phyloP scores from a whole-genome alignment of 2,329 filamentous ascomycete genomes.

The Claviceps pusilla region DNA sequence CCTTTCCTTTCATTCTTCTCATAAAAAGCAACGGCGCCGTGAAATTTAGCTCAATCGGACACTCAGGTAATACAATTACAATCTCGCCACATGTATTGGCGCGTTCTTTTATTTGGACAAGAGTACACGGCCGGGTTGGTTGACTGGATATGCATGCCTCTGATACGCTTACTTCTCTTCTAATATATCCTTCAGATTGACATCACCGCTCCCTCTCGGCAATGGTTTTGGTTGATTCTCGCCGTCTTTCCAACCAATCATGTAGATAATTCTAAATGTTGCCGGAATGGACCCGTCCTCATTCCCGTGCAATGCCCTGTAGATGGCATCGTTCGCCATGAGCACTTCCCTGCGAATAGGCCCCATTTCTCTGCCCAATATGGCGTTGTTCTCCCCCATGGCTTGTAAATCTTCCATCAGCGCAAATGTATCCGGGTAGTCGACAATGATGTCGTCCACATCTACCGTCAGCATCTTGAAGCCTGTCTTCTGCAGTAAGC shows the following conservation, averaged over 20 bases:
- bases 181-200: conserved; percentile 74
- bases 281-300: conserved; percentile 64
- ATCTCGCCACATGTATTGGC: background rate
- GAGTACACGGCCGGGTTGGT: too few species aligned
- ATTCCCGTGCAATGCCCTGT: conserved; percentile 73
- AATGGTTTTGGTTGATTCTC: conserved; percentile 66
- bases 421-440: conserved; percentile 79
- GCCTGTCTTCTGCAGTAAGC: conserved; percentile 68
- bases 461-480: conserved; percentile 96
- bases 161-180: conserved; percentile 26
- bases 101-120: too few species aligned
- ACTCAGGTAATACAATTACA: background rate
- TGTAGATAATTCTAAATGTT: conserved; percentile 89
- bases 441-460: conserved; percentile 90
- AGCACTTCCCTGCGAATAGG: conserved; percentile 68
- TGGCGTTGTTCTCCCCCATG: conserved; percentile 91
- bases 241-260: conserved; percentile 96
- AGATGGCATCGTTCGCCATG: conserved; percentile 77
- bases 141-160: background rate
- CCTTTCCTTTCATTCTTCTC: background rate
- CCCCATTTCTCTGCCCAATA: conserved; percentile 70
- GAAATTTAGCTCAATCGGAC: background rate
- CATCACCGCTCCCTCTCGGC: conserved; percentile 65
- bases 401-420: conserved; percentile 88
- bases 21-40: background rate